Percentiles rank a stretch among this genome's conserved stretches.
phyloP scores from a whole-genome alignment of 805 yeast species.

The Saccharomycopsis sp. region DNA sequence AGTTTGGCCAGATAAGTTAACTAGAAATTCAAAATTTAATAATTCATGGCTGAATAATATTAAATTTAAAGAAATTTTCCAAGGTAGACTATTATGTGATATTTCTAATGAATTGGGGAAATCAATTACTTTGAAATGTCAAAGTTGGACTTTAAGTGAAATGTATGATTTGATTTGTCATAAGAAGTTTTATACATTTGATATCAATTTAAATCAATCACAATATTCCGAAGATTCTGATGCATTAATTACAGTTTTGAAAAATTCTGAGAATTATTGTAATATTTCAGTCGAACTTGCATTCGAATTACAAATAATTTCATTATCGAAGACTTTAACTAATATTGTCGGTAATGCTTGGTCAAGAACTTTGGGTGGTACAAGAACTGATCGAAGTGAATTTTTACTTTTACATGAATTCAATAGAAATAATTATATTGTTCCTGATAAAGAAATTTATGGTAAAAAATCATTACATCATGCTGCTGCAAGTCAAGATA shows the following conservation, averaged over 20 bases:
- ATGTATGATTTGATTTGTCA: conserved; percentile 80
- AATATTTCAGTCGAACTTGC: conserved; percentile 71
- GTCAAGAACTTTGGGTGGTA: conserved; percentile 91
- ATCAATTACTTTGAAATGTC: conserved; percentile 84
- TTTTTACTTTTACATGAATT: conserved; percentile 90
- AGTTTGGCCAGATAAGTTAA: conserved; percentile 71
- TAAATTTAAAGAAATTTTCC: conserved; percentile 59
- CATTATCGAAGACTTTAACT: conserved; percentile 86
- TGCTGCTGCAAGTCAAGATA: conserved; percentile 21
- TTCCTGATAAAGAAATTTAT: conserved; percentile 73
- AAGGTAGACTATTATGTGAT: conserved; percentile 88
- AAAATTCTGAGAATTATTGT: conserved; percentile 62
- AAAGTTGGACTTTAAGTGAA: conserved; percentile 88
- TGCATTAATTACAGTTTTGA: conserved; percentile 60
- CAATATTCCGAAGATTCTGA: conserved; percentile 60
- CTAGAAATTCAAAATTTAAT: conserved; percentile 28
- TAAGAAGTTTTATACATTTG: conserved; percentile 53
- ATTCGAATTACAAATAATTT: conserved; percentile 73
- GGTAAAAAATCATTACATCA: conserved; percentile 29
- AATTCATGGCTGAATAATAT: conserved; percentile 45
- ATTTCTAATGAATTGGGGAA: conserved; percentile 93
- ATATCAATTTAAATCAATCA: conserved; percentile 64
- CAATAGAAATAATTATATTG: conserved; percentile 66
- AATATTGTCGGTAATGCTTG: conserved; percentile 95
- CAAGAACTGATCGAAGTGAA: conserved; percentile 94